Evolutionary conservation across 805 yeast genomes (phyloP), one percentile per base, ranked within the genome.

Genomic region (Kluyveromyces aestuarii): DNA sequence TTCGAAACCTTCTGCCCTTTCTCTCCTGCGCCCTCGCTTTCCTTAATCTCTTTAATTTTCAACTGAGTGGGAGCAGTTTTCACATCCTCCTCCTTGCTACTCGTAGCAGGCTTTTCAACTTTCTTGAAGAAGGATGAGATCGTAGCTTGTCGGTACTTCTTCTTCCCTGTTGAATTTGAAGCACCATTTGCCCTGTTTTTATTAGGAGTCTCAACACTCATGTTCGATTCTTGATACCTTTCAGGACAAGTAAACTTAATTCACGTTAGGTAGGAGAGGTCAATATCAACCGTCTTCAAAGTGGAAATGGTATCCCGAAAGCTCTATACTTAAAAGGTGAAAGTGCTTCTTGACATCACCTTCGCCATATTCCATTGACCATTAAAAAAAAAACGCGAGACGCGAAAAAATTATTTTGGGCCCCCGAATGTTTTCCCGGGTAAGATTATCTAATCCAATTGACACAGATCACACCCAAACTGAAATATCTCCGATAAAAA

Each of bases 61-160:
- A 11, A 10, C 14, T 30, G 14, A 13, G 8, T 30, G 35, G 4
- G 11, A 10, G 2, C 35, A 30, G 11, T 30, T 11, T 13, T 11
- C 7, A 11, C 14, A 11, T 30, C 35, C 35, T 30, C 14, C 11
- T 30, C 14, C 35, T 11, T 13, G 35, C 14, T 30, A 13, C 35
- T 36, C 6, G 45, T 37, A 10, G 40, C 21, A 27, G 45, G 21
- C 33, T 46, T 50, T 19, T 41, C 48, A 27, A 58, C 56, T 51
- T 66, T 62, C 14, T 63, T 55, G 55, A 68, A 64, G 56, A 67
- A 66, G 11, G 67, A 62, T 43, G 69, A 56, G 33, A 69, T 50
- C 11, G 65, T 57, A 6, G 71, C 60, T 53, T 70, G 73, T 45
- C 69, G 68, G 61, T 64, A 56, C 41, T 62, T 66, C 54, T 61